Conservation (phyloP, 306 rosid species). For the Acmispon strigosus region DNA sequence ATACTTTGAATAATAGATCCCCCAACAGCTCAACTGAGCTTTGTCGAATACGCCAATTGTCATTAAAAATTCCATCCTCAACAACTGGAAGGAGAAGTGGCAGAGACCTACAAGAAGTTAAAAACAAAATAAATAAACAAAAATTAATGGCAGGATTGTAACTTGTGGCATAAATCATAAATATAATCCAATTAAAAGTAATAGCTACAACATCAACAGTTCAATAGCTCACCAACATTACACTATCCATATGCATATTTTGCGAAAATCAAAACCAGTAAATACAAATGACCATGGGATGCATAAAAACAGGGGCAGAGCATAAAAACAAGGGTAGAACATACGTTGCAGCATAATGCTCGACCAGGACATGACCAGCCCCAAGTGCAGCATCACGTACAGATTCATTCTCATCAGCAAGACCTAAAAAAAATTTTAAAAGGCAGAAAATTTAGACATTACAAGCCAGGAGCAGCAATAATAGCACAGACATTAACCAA, state of each 20-base stretch:
- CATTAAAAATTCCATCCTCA: constrained; percentile 96
- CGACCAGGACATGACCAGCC: constrained; percentile 95
- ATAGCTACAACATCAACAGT: neutral
- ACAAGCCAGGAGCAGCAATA: neutral
- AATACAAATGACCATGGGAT: neutral
- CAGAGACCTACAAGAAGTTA: constrained; percentile 50
- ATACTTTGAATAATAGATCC: constrained; percentile 89
- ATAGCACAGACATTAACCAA: neutral
- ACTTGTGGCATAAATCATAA: neutral
- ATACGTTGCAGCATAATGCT: constrained; percentile 97
- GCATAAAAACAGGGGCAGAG: constrained; percentile 3
- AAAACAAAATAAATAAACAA: neutral
- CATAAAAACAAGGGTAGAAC: constrained; percentile 40
- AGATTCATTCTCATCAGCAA: constrained; percentile 98
- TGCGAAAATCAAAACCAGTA: neutral
- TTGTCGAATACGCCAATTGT: constrained; percentile 95
- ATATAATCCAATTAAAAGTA: neutral
- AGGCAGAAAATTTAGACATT: neutral
- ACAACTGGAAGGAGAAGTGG: constrained; percentile 96
- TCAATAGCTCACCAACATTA: neutral
- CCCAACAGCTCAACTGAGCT: constrained; percentile 97
- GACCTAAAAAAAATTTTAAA: constrained; percentile 43
- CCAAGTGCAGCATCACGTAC: constrained; percentile 98
- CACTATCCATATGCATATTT: neutral
- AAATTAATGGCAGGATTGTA: neutral